Evolutionary conservation across 1,139 yeast genomes (phyloP).

Genomic region (Yamadazyma blattariae): DNA sequence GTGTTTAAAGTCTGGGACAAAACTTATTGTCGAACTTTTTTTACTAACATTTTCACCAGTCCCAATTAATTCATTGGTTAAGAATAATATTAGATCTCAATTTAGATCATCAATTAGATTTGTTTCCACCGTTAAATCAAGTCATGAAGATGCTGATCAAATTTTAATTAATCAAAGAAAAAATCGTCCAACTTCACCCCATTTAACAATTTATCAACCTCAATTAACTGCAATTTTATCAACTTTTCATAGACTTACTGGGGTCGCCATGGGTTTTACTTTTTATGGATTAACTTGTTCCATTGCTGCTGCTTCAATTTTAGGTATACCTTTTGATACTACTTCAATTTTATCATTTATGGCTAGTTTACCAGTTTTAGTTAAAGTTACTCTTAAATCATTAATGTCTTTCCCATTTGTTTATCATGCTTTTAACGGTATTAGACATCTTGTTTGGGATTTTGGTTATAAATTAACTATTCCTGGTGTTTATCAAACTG

Average conservation of each 20-base stretch:
- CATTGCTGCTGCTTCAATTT: constrained; percentile 67
- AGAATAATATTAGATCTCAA: no score
- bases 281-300: constrained; percentile 76
- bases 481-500: constrained; percentile 90
- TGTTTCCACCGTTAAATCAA: constrained; percentile 53
- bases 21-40: no score
- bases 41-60: no score
- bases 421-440: constrained; percentile 80
- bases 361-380: constrained; percentile 57
- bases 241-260: constrained; percentile 81
- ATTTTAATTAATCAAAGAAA: constrained; percentile 79
- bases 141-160: constrained; percentile 62
- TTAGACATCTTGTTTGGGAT: constrained; percentile 95
- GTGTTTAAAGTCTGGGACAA: no score
- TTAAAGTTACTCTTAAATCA: constrained; percentile 65
- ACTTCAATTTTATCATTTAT: constrained; percentile 55
- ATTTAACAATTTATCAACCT: constrained; percentile 82
- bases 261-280: constrained; percentile 75
- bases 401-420: constrained; percentile 79
- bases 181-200: constrained; percentile 90
- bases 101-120: no score
- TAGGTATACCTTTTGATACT: constrained; percentile 65
- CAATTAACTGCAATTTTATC: constrained; percentile 85
- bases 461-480: constrained; percentile 72
- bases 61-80: no score